Percentiles rank a stretch among this genome's conserved stretches.
phyloP scores from a whole-genome alignment of 768 basidiomycete species.

The Russula brevipes region DNA sequence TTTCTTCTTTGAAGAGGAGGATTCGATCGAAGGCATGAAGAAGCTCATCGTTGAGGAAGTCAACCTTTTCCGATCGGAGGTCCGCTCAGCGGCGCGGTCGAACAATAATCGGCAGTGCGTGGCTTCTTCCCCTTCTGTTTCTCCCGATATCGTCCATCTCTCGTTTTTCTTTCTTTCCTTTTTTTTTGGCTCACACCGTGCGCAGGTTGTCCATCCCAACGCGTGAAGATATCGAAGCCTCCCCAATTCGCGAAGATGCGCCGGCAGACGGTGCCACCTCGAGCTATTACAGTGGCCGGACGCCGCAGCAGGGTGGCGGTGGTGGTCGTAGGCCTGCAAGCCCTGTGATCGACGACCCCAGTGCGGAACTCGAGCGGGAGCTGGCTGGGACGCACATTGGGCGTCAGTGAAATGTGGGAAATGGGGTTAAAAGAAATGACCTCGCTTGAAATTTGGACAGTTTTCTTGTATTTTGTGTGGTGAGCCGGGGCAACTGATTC shows the following conservation, averaged over 20 bases:
- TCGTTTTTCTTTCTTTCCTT: neutral
- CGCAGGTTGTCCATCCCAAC: conserved; percentile 70
- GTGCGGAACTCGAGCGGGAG: conserved; percentile 79
- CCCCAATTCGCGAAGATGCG: conserved; percentile 60
- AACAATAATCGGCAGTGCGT: conserved; percentile 66
- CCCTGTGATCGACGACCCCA: conserved; percentile 80
- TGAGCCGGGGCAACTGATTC: too few species aligned
- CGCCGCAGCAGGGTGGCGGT: conserved; percentile 20
- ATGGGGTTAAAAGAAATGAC: neutral
- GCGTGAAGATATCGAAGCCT: conserved; percentile 75
- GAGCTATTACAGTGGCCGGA: conserved; percentile 46
- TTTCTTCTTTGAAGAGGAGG: conserved; percentile 95
- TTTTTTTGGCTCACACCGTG: neutral
- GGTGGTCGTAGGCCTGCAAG: conserved; percentile 45
- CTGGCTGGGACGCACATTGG: conserved; percentile 66
- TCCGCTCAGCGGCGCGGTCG: conserved; percentile 69
- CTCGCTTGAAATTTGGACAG: neutral
- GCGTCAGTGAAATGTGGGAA: conserved; percentile 8
- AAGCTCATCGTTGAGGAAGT: conserved; percentile 92
- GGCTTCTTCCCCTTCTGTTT: neutral
- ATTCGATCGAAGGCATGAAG: conserved; percentile 97
- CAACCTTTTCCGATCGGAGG: conserved; percentile 80
- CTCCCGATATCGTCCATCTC: neutral
- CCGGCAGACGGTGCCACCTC: conserved; percentile 65
- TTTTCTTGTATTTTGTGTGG: neutral